Percentiles rank a stretch among this genome's conserved stretches.
phyloP scores from a whole-genome alignment of 768 basidiomycete species.

The Termitomyces sp. region DNA sequence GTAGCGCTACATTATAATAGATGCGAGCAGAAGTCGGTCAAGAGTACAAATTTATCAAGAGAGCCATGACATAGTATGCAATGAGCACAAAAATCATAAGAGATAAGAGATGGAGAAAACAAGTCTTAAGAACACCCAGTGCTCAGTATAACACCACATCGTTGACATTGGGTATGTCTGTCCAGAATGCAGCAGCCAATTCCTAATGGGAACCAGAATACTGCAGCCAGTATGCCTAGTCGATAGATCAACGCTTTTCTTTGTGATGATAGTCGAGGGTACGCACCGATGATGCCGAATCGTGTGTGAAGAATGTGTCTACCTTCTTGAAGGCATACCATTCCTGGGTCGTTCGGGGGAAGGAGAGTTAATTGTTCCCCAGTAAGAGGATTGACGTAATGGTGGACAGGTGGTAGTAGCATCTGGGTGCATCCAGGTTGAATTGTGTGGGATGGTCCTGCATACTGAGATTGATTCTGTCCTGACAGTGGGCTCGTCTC shows the following conservation, averaged over 20 bases:
- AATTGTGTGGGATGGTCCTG: constrained; percentile 18
- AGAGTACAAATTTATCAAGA: neutral
- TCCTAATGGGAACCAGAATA: constrained; percentile 85
- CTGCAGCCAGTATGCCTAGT: constrained; percentile 71
- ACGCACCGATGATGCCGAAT: constrained; percentile 68
- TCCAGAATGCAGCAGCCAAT: constrained; percentile 76
- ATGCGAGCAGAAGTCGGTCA: neutral
- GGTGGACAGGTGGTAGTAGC: constrained; percentile 52
- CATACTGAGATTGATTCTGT: neutral
- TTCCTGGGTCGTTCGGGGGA: constrained; percentile 77
- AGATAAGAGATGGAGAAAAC: neutral
- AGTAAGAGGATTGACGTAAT: constrained; percentile 62
- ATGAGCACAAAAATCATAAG: neutral
- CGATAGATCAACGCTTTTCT: constrained; percentile 1
- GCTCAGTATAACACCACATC: constrained; percentile 40
- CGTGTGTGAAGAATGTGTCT: constrained; percentile 57
- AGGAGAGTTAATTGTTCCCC: constrained; percentile 51
- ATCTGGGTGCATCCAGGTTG: constrained; percentile 9
- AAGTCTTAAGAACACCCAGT: constrained; percentile 28
- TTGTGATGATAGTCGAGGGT: neutral
- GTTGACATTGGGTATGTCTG: constrained; percentile 56
- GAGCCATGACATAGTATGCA: neutral
- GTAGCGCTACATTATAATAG: no score
- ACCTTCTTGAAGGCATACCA: constrained; percentile 79
- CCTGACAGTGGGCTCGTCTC: constrained; percentile 1